phyloP scores from a whole-genome alignment of 169 alveolate species.

The Cystoisospora suis region DNA sequence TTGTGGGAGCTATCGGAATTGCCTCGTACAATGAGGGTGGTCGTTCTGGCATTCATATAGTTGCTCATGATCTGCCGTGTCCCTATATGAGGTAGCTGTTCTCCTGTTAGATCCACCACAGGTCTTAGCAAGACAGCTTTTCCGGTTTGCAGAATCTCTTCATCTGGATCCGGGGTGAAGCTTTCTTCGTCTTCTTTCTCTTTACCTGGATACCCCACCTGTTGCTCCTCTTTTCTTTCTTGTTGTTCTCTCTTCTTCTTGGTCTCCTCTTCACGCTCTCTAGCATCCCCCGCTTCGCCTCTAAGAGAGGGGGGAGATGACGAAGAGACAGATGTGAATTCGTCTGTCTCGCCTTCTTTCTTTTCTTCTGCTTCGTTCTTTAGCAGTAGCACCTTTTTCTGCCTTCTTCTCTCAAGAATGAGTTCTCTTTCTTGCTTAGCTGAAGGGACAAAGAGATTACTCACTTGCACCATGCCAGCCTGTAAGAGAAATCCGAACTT shows the following conservation, averaged over 20 bases:
- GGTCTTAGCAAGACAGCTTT: constrained; percentile 41
- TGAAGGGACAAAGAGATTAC: constrained; percentile 2
- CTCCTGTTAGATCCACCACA: constrained; percentile 16
- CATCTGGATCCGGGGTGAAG: too few species aligned
- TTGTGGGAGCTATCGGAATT: neutral
- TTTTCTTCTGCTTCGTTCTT: too few species aligned
- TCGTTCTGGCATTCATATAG: constrained; percentile 28
- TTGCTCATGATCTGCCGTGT: constrained; percentile 42
- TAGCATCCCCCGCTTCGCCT: neutral
- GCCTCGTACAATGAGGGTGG: constrained; percentile 21
- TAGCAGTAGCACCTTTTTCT: neutral
- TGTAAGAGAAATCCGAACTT: constrained; percentile 10
- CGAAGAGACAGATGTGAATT: too few species aligned
- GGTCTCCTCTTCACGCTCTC: neutral
- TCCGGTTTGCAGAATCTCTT: too few species aligned
- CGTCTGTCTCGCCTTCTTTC: too few species aligned
- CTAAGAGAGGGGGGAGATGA: neutral
- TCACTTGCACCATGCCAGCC: constrained; percentile 14
- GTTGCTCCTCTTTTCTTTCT: too few species aligned
- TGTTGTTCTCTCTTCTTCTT: too few species aligned
- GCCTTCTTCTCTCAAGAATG: neutral
- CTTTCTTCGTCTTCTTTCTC: too few species aligned
- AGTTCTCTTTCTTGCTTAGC: neutral
- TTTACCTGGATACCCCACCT: too few species aligned
- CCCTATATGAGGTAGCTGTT: constrained; percentile 4